Percentiles rank a stretch among this genome's conserved stretches.
Conservation (phyloP, 257 asterid species). For the Ophiorrhiza pumila region DNA sequence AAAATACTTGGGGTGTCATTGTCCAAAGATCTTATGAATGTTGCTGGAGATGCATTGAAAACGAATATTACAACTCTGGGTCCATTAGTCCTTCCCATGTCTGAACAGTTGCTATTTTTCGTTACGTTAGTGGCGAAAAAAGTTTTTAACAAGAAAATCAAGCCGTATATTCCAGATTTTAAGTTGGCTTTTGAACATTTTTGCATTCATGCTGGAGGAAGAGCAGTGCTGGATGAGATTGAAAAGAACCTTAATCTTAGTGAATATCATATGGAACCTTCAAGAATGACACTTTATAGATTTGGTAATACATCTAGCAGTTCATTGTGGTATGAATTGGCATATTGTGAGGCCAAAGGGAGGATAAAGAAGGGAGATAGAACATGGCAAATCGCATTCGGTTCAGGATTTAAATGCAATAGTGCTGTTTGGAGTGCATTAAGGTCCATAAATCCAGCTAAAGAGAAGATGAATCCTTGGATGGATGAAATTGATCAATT, state of each 20-base stretch:
- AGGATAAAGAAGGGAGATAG: conserved; percentile 45
- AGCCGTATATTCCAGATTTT: conserved; percentile 49
- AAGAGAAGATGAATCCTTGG: conserved; percentile 46
- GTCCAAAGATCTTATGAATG: conserved; percentile 51
- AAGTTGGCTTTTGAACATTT: conserved; percentile 52
- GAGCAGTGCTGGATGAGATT: conserved; percentile 44
- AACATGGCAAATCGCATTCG: conserved; percentile 57
- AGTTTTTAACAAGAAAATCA: conserved; percentile 39
- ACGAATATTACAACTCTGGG: conserved; percentile 46
- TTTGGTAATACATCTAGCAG: conserved; percentile 54
- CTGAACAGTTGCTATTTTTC: conserved; percentile 28
- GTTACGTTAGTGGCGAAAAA: conserved; percentile 35
- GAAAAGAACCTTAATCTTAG: conserved; percentile 43
- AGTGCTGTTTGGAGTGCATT: conserved; percentile 49
- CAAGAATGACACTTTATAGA: conserved; percentile 49
- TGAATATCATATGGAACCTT: conserved; percentile 51
- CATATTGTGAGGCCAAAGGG: conserved; percentile 47
- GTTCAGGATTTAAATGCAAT: conserved; percentile 56
- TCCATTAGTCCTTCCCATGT: conserved; percentile 32
- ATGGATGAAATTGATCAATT: conserved; percentile 42
- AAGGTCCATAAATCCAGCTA: conserved; percentile 33
- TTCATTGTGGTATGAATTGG: conserved; percentile 51
- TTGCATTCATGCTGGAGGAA: conserved; percentile 52
- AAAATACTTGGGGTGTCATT: conserved; percentile 34
- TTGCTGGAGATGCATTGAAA: conserved; percentile 46